Percentiles rank a stretch among this genome's conserved stretches.
phyloP scores from a whole-genome alignment of 148 eudicot genomes.

The Amaranthus cruentus region DNA sequence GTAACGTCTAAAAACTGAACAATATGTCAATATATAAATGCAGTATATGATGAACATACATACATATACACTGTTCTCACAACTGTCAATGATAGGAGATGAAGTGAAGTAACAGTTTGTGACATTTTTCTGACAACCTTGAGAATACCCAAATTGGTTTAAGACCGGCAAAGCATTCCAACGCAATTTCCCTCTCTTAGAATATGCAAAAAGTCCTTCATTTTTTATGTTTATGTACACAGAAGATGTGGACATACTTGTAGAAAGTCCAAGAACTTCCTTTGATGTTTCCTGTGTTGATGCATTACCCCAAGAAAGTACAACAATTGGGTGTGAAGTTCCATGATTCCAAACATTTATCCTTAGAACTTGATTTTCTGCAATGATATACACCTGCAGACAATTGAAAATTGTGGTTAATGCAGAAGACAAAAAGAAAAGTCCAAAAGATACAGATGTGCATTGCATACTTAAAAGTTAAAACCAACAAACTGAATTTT shows the following conservation, averaged over 20 bases:
- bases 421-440: background rate
- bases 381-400: constrained; percentile 76
- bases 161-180: constrained; percentile 70
- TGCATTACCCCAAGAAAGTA: constrained; percentile 55
- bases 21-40: background rate
- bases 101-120: constrained; percentile 67
- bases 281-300: constrained; percentile 31
- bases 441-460: no score
- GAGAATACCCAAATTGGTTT: constrained; percentile 58
- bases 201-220: constrained; percentile 63
- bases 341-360: constrained; percentile 39
- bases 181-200: constrained; percentile 45
- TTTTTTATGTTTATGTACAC: constrained; percentile 53
- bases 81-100: constrained; percentile 64
- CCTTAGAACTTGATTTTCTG: constrained; percentile 66
- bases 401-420: background rate
- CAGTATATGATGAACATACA: constrained; percentile 13
- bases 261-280: constrained; percentile 68
- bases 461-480: no score
- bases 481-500: background rate
- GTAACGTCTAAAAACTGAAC: background rate
- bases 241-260: constrained; percentile 57
- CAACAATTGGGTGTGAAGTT: constrained; percentile 42
- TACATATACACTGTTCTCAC: constrained; percentile 89
- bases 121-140: constrained; percentile 69